Base-by-base conservation (phyloP, 139 green algal genomes). In the Chlorella sp. region DNA sequence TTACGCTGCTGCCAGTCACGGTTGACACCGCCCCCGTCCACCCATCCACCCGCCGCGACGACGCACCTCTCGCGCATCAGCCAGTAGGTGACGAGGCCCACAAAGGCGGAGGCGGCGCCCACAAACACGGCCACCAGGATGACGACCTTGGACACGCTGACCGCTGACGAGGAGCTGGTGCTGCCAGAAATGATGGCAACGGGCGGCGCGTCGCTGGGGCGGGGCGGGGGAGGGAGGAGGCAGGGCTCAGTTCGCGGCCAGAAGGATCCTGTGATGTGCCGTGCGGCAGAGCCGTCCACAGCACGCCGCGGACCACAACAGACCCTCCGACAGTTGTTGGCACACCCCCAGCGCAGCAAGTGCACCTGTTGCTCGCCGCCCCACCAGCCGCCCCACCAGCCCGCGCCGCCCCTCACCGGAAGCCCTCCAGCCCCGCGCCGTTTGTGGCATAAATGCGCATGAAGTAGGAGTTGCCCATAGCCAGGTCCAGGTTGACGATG, bases 401-500 rank as follows among this genome's bases (percentile, higher is more conserved):
- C 64, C 64, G 0, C 64, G 40, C 6, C n/a, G 32, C 22, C 62
- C 48, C 44, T 43, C 69, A 60, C 81, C 65, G 69, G 69, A 51
- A 89, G 3, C 34, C 73, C 77, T 84, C 73, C 36, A 92, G 70
- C 0, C 90, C 90, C 1, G 90, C 90, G 43, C 87, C 76, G 75
- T 93, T 93, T 40, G 65, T 75, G 20, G 90, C 91, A 11, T 48
- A 87, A 24, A 93, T 84, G 54, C 85, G 69, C 28, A 87, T 84
- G 79, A 89, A 88, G 68, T 91, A 92, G 28, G 38, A 34, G 5
- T 65, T 40, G 17, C 87, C 87, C 0, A 40, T 22, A 46, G 64
- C 64, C 64, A 83, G 60, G 40, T 73, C 40, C 58, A 83, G 43
- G 41, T 83, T 83, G 60, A 81, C 68, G 48, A 82, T 54, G 56